A percentile compares a stretch with the other conserved stretches of the same genome.
Conservation (phyloP, 371 early-diverging fungal species). For the Nematocida major region DNA sequence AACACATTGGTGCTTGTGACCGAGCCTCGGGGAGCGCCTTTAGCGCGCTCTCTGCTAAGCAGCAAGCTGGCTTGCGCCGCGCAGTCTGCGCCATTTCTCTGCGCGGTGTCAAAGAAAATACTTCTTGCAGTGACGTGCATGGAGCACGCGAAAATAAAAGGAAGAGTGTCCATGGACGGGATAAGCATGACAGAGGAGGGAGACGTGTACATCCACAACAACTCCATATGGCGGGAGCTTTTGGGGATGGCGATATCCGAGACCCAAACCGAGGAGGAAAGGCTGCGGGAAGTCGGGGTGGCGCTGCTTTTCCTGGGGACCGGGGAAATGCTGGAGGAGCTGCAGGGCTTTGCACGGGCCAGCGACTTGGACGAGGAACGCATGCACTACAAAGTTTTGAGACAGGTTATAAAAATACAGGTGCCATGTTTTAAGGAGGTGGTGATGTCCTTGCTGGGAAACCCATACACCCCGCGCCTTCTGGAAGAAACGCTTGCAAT, state of each 20-base stretch:
- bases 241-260: background rate
- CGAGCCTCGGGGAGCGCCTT: background rate
- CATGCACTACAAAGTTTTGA: conserved; percentile 74
- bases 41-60: background rate
- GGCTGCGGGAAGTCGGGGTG: background rate
- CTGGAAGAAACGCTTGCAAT: conserved; percentile 73
- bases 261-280: background rate
- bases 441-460: conserved; percentile 71
- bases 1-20: conserved; percentile 17
- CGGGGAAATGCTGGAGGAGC: conserved; percentile 79
- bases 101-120: conserved; percentile 1
- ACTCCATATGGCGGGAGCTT: conserved; percentile 35
- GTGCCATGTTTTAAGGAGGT: conserved; percentile 71
- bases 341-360: conserved; percentile 79
- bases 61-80: background rate
- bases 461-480: conserved; percentile 70
- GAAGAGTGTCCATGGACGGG: background rate
- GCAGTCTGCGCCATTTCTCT: background rate
- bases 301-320: conserved; percentile 67
- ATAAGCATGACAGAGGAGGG: background rate
- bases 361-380: conserved; percentile 75
- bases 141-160: background rate
- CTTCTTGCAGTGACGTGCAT: background rate
- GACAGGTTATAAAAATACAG: conserved; percentile 68
- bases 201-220: conserved; percentile 10